Conservation (phyloP, 169 alveolate species). For the Cryptosporidium canis region DNA sequence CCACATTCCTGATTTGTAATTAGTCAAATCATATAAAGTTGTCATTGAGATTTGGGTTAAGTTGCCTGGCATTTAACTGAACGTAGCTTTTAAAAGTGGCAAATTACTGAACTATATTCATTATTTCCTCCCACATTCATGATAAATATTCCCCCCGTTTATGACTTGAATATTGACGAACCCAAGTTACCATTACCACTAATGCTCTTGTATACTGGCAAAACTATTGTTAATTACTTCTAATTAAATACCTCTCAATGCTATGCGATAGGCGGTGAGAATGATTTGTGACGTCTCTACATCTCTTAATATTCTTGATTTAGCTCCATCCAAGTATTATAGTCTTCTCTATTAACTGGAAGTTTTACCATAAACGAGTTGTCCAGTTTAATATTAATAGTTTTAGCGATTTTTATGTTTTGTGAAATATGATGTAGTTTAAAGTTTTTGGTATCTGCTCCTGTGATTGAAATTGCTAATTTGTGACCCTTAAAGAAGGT, state of each 20-base stretch:
- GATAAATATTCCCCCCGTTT: too few relatives aligned
- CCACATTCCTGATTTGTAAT: background rate
- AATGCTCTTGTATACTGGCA: background rate
- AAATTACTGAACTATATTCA: too few relatives aligned
- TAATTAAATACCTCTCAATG: background rate
- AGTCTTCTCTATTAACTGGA: conserved; percentile 50
- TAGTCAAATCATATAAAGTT: too few relatives aligned
- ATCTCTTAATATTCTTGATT: background rate
- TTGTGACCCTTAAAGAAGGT: conserved; percentile 75
- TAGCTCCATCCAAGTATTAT: conserved; percentile 30
- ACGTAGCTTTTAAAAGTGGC: too few relatives aligned
- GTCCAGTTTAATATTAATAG: conserved; percentile 54
- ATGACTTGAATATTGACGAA: too few relatives aligned
- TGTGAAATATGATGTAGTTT: conserved; percentile 66
- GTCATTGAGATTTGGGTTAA: too few relatives aligned
- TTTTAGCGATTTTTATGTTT: conserved; percentile 49
- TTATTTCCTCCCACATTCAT: too few relatives aligned
- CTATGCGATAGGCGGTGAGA: background rate
- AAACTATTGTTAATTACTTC: background rate
- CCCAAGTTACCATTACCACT: background rate
- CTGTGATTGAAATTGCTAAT: conserved; percentile 74
- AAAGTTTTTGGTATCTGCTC: conserved; percentile 77
- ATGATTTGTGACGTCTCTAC: background rate
- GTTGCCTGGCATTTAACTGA: too few relatives aligned
- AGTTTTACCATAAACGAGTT: conserved; percentile 34